Evolutionary conservation across 805 yeast genomes (phyloP), one percentile per base, ranked within the genome.

Genomic region (Spathaspora girioi): DNA sequence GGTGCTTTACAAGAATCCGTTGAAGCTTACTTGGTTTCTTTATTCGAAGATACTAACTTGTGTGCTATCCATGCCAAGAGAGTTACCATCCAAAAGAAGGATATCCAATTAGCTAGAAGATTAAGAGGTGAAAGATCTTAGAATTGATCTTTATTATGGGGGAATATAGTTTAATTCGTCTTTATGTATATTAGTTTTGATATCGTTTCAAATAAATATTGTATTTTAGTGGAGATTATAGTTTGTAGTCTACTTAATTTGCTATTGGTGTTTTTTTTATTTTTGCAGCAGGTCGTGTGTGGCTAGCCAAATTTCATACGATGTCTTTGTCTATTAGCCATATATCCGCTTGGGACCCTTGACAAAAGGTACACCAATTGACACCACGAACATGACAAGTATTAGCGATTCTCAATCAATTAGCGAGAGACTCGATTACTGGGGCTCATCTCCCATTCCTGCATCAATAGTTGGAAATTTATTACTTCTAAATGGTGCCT

Each of bases 51-150:
- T 68, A 74, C 79, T 58, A 74, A 74, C 71, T 74, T 74, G 68
- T 74, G 79, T 69, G 79, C 79, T 56, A 74, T 74, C 58, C 79
- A 74, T 70, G 79, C 79, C 59, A 74, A 74, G 74, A 73, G 78
- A 70, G 78, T 75, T 54, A 75, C 79, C 50, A 75, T 75, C 65
- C 78, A 74, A 61, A 74, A 75, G 78, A 75, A 75, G 70, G 79
- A 75, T 62, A 75, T 75, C 60, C 78, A 74, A 64, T 73, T 75
- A 65, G 79, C 79, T 51, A 72, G 79, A 71, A 73, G 79, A 71
- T 73, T 75, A 65, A 73, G 79, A 70, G 79, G 79, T 61, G 78
- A 75, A 68, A 72, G 78, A 69, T 71, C 78, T 55, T 74, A 71
- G 40, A 17, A 4, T 43, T 3, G 46, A 12, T 44, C 38, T 31